Conservation (phyloP, 225 moss, liverwort and hornwort genomes). For the Bryum argenteum region DNA sequence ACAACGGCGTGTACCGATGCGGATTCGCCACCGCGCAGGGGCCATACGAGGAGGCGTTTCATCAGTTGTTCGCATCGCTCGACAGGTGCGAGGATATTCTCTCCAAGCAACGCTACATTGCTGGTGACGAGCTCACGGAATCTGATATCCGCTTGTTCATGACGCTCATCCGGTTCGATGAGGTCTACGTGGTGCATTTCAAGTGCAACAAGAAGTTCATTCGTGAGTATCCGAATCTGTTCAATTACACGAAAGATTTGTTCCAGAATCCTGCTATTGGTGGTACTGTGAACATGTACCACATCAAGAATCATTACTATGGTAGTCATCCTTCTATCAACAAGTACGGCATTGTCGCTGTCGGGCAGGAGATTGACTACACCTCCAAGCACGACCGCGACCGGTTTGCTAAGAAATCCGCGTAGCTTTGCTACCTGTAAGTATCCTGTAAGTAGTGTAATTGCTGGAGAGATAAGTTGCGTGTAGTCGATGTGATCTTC, state of each 20-base stretch:
- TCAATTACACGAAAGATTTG: constrained; percentile 87
- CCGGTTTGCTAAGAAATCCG: constrained; percentile 47
- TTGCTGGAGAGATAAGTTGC: background rate
- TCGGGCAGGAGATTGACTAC: constrained; percentile 55
- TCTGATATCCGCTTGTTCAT: constrained; percentile 85
- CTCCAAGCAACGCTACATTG: constrained; percentile 76
- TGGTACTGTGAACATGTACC: constrained; percentile 72
- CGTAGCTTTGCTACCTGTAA: constrained; percentile 24
- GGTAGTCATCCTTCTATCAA: constrained; percentile 87
- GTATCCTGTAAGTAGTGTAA: background rate
- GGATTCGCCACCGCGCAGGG: constrained; percentile 69
- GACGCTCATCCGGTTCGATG: constrained; percentile 88
- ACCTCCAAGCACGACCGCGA: constrained; percentile 72
- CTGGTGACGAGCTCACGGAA: constrained; percentile 73
- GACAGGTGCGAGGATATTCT: constrained; percentile 80
- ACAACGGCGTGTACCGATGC: constrained; percentile 65
- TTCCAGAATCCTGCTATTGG: constrained; percentile 66
- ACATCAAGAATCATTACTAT: constrained; percentile 85
- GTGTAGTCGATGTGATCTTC: background rate
- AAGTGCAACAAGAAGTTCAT: constrained; percentile 77
- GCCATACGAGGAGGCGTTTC: constrained; percentile 66
- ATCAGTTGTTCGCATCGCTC: constrained; percentile 63
- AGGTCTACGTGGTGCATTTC: constrained; percentile 90
- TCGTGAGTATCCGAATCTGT: constrained; percentile 77
- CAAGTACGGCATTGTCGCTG: constrained; percentile 58